A percentile compares a stretch with the other conserved stretches of the same genome.
phyloP scores from a whole-genome alignment of 495 filamentous ascomycete genomes.

The Acidomyces sp. region DNA sequence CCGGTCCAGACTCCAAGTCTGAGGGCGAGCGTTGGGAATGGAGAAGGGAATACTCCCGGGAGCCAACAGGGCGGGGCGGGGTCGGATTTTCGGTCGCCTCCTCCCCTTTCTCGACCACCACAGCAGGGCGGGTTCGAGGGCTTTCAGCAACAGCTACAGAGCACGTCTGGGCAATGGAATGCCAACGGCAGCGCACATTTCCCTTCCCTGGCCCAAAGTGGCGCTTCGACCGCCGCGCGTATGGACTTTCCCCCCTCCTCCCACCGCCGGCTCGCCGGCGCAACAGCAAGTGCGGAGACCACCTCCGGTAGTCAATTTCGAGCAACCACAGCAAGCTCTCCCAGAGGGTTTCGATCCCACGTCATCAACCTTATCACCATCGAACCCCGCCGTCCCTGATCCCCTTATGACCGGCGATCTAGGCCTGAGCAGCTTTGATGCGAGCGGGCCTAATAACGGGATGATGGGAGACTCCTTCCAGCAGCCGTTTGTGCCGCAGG shows the following conservation, averaged over 20 bases:
- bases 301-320: not conserved
- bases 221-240: not conserved
- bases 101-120: not conserved
- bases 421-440: too few relatives aligned
- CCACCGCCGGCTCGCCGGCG: not conserved
- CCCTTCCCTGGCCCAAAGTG: too few relatives aligned
- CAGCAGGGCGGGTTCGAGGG: conserved; percentile 1
- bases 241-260: not conserved
- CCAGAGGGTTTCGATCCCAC: too few relatives aligned
- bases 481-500: conserved; percentile 90
- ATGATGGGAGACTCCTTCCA: too few relatives aligned
- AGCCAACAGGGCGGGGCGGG: not conserved
- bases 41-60: not conserved
- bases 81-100: conserved; percentile 3
- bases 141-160: not conserved
- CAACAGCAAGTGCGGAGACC: too few relatives aligned
- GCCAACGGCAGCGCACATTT: too few relatives aligned
- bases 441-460: not conserved
- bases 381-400: not conserved
- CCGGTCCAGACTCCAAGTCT: conserved; percentile 18
- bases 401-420: conserved; percentile 1
- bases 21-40: conserved; percentile 2
- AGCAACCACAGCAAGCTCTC: conserved; percentile 2
- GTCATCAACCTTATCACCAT: too few relatives aligned
- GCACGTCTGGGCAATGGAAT: not conserved